Evolutionary conservation across 257 asterid species (phyloP).

Genomic region (Solanum chaucha): DNA sequence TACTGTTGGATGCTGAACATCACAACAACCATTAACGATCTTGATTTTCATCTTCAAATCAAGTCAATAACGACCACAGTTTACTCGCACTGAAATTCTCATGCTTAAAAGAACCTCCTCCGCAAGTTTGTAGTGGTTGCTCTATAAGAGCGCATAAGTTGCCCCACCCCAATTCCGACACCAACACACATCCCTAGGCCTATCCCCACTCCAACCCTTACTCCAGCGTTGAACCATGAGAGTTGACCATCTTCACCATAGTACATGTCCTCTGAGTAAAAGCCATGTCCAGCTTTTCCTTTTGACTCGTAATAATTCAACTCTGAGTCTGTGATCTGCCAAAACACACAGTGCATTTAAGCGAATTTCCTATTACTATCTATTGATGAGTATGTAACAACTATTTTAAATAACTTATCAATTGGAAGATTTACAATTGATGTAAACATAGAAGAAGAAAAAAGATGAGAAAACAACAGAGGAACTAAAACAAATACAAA

Average conservation of each 20-base stretch:
- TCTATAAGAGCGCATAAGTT: conserved; percentile 44
- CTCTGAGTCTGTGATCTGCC: conserved; percentile 27
- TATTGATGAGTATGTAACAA: not conserved
- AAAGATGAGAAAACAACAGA: not conserved
- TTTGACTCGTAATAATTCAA: conserved; percentile 33
- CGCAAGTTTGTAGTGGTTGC: conserved; percentile 36
- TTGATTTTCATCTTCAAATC: not conserved
- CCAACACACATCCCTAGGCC: conserved; percentile 56
- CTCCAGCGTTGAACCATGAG: conserved; percentile 53
- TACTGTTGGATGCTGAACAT: not conserved
- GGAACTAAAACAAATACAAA: not conserved
- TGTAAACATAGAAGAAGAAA: not conserved
- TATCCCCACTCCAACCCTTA: conserved; percentile 48
- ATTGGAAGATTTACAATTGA: not conserved
- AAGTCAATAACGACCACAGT: not conserved
- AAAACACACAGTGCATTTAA: not conserved
- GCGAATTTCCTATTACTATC: not conserved
- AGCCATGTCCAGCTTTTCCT: conserved; percentile 27
- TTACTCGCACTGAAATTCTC: not conserved
- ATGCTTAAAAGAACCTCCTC: conserved; percentile 39
- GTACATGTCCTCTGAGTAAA: conserved; percentile 43
- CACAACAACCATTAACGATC: not conserved
- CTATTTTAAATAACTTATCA: not conserved
- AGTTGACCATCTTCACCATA: conserved; percentile 50
- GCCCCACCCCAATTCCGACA: conserved; percentile 46